Evolutionary conservation across 208 protist genomes (phyloP), one percentile per base, ranked within the genome.

Genomic region (Trypanosomatidae sp.): DNA sequence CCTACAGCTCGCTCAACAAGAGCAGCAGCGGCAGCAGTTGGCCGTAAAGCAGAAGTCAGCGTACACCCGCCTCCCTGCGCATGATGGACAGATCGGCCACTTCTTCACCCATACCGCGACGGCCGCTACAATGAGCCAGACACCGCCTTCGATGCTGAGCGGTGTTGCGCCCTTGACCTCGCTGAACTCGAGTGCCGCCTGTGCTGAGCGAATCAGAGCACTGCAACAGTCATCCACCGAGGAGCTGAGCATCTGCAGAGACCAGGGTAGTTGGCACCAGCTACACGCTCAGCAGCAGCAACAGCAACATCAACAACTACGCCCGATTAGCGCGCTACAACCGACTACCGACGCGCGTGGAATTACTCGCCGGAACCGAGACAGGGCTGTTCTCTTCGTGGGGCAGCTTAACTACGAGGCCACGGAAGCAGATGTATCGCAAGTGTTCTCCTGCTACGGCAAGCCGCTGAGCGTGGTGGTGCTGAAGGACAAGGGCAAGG

Each of bases 331-430:
- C 64, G 22, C 64, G 9, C 46, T 25, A 9, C 46, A 17, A 12
- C 43, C 13, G 6, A 7, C 28, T 28, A 30, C n/a, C 46, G 13
- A 49, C 65, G 47, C 65, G 30, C 52, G 56, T 46, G 53, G 60
- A 22, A 81, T 75, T 4, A 80, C 86, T 2, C 82, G 81, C 46
- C 73, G 73, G 33, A 83, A 83, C 65, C 60, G 69, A 22, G 73
- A 73, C n/a, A 71, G 68, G 39, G 79, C 79, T 15, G 79, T 83
- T 8, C 76, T 93, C 13, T 93, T 91, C 77, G 85, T 93, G 9
- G 86, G 86, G 5, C 89, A 93, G 67, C 80, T 93, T 10, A 89
- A 87, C 81, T 91, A 87, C 64, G 84, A 91, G 39, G 84, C 86
- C 8, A 87, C 79, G 43, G 89, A 93, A 74, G 71, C 77, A 15